Evolutionary conservation across 441 rosid genomes (phyloP).

Genomic region (Erodium moschatum): DNA sequence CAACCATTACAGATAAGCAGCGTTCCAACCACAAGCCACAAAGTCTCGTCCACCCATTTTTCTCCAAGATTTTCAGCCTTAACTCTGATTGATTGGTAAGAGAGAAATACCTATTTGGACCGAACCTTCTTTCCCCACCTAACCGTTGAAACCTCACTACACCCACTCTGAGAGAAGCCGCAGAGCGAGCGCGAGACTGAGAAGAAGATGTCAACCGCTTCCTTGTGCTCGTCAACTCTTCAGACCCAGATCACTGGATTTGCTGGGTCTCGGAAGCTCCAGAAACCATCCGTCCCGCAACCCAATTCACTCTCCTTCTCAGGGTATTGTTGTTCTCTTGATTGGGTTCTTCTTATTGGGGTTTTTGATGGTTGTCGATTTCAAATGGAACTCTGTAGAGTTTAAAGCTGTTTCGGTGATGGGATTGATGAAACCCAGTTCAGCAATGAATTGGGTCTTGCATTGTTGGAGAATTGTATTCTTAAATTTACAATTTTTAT

Average conservation of each 20-base stretch:
- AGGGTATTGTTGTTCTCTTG: constrained; percentile 27
- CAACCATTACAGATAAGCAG: constrained; percentile 61
- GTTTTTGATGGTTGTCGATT: constrained; percentile 5
- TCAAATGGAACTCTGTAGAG: constrained; percentile 3
- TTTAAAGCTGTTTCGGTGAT: background rate
- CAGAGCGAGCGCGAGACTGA: background rate
- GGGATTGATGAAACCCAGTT: constrained; percentile 16
- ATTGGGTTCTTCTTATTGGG: background rate
- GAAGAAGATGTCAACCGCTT: constrained; percentile 36
- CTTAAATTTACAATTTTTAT: background rate
- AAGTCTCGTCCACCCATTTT: constrained; percentile 33
- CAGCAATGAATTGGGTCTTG: constrained; percentile 10
- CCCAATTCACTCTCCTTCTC: constrained; percentile 37
- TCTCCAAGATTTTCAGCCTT: constrained; percentile 18
- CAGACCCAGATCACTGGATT: constrained; percentile 46
- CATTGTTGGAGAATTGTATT: constrained; percentile 9
- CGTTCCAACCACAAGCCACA: constrained; percentile 23
- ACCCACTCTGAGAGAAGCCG: background rate
- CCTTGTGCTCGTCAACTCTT: constrained; percentile 45
- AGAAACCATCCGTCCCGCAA: constrained; percentile 26
- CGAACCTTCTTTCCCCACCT: constrained; percentile 24
- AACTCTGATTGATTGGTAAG: constrained; percentile 14
- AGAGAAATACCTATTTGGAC: constrained; percentile 10
- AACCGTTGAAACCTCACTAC: constrained; percentile 20
- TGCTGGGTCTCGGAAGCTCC: constrained; percentile 33